These are phyloP conservation scores for Peterozyma xylosa DNA, from an alignment of 805 yeast species.

Conservation along the genomic window DNA sequence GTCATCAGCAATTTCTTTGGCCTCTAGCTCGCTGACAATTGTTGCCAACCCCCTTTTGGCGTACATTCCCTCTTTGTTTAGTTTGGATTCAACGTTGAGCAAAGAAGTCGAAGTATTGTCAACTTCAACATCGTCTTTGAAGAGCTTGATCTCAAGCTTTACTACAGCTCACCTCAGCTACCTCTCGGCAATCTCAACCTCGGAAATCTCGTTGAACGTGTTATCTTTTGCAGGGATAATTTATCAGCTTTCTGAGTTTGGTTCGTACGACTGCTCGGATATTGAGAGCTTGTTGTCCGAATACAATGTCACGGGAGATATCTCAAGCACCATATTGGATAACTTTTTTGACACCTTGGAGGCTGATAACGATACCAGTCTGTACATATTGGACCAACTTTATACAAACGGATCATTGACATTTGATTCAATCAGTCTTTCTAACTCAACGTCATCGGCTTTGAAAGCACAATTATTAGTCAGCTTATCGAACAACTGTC, in stretches of 20 bases:
- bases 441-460: conserved; percentile 1
- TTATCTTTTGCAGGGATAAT: background rate
- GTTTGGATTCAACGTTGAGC: no score
- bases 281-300: background rate
- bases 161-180: background rate
- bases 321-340: background rate
- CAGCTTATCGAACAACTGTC: conserved; percentile 1
- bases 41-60: background rate
- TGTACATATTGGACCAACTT: background rate
- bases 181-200: background rate
- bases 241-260: background rate
- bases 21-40: background rate
- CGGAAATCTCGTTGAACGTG: background rate
- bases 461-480: background rate
- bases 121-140: background rate
- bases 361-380: background rate
- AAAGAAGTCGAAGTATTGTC: background rate
- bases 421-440: background rate
- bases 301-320: background rate
- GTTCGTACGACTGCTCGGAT: background rate
- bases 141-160: no score
- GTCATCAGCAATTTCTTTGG: background rate
- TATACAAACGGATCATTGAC: background rate
- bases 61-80: background rate
- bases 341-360: background rate